A percentile compares a stretch with the other conserved stretches of the same genome.
Conservation (phyloP, 83 land plant genomes). For the Diphasiastrum complanatum region DNA sequence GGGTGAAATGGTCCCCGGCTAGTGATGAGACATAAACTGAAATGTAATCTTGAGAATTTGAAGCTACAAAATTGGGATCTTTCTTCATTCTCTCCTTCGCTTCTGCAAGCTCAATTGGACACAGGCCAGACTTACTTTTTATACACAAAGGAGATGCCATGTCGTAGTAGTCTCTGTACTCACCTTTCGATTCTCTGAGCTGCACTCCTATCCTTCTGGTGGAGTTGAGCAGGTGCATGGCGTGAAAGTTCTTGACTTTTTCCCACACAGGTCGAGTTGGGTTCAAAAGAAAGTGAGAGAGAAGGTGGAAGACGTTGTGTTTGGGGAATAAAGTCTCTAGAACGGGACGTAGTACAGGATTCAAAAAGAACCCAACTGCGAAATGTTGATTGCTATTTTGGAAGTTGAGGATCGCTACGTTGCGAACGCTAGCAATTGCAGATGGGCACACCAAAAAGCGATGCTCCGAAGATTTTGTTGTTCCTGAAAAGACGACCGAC, state of each 20-base stretch:
- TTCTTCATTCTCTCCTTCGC: not conserved
- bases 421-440: conserved; percentile 7
- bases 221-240: not conserved
- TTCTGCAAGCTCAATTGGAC: conserved; percentile 26
- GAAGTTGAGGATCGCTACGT: conserved; percentile 19
- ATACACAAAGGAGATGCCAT: conserved; percentile 17
- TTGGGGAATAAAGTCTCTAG: conserved; percentile 20
- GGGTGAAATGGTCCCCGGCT: conserved; percentile 10
- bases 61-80: not conserved
- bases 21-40: conserved; percentile 24
- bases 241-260: conserved; percentile 3
- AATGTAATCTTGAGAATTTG: not conserved
- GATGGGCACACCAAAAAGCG: conserved; percentile 23
- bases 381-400: conserved; percentile 28
- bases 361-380: conserved; percentile 20
- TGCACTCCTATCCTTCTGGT: conserved; percentile 10
- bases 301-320: conserved; percentile 22
- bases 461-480: conserved; percentile 13
- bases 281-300: conserved; percentile 9
- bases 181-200: conserved; percentile 27
- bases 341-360: conserved; percentile 23
- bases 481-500: conserved; percentile 15
- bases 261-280: conserved; percentile 19
- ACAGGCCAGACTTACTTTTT: conserved; percentile 8
- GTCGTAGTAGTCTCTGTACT: conserved; percentile 22